phyloP scores from a whole-genome alignment of 495 filamentous ascomycete species.

The Aspergillus nidulans region DNA sequence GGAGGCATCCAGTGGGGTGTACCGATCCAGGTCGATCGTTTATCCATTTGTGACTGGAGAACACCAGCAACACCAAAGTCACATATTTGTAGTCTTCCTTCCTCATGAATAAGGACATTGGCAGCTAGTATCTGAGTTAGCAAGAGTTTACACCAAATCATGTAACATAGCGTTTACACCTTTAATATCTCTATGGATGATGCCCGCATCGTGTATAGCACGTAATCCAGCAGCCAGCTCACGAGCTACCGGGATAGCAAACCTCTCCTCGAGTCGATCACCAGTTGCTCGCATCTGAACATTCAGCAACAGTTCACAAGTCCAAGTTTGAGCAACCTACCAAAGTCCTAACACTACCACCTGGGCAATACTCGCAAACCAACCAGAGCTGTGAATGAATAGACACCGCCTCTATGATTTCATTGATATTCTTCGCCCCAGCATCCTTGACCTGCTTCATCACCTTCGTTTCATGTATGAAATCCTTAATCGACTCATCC shows the following conservation, averaged over 20 bases:
- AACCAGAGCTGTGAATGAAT: conserved; percentile 91
- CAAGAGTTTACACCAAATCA: neutral
- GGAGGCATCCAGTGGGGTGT: conserved; percentile 98
- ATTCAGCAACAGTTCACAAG: conserved; percentile 3
- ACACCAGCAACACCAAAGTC: conserved; percentile 94
- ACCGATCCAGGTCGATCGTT: conserved; percentile 88
- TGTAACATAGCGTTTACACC: conserved; percentile 44
- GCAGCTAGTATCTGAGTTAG: conserved; percentile 50
- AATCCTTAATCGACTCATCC: conserved; percentile 78
- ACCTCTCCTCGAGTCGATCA: conserved; percentile 76
- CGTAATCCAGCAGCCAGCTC: conserved; percentile 81
- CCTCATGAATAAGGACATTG: conserved; percentile 86
- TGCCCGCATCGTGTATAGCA: conserved; percentile 84
- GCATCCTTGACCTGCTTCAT: conserved; percentile 79
- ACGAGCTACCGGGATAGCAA: conserved; percentile 81
- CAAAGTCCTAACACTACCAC: conserved; percentile 89
- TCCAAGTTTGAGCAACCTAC: conserved; percentile 36
- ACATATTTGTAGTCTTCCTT: conserved; percentile 82
- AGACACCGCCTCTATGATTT: conserved; percentile 79
- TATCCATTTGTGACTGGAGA: conserved; percentile 76
- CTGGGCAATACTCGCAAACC: conserved; percentile 91
- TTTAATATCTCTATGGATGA: conserved; percentile 96
- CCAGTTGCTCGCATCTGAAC: conserved; percentile 56
- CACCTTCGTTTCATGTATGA: conserved; percentile 83
- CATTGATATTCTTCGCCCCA: conserved; percentile 86